phyloP scores from a whole-genome alignment of 345 rosid genomes.

The Diplotaxis tenuifolia region DNA sequence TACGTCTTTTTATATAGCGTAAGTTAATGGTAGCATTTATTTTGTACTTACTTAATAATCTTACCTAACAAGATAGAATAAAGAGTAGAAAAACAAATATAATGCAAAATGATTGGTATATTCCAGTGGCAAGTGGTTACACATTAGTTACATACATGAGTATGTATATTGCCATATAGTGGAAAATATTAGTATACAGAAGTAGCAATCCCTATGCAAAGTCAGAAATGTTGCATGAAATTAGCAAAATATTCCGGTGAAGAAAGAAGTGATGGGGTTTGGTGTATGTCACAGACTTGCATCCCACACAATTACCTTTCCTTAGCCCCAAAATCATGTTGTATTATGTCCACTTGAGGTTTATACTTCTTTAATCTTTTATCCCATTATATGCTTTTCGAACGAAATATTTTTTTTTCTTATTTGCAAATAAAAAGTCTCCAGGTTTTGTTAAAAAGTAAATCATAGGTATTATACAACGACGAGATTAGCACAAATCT shows the following conservation, averaged over 20 bases:
- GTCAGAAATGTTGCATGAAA: constrained; percentile 34
- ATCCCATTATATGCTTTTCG: not conserved
- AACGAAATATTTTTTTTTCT: not conserved
- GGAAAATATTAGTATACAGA: not conserved
- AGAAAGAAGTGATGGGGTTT: constrained; percentile 19
- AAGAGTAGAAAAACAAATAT: not conserved
- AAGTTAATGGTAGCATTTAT: constrained; percentile 9
- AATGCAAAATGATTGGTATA: constrained; percentile 6
- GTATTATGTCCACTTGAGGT: constrained; percentile 26
- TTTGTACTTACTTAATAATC: not conserved
- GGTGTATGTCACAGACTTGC: constrained; percentile 31
- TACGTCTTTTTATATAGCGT: not conserved
- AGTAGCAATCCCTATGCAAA: constrained; percentile 36
- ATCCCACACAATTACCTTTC: constrained; percentile 27
- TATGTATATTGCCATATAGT: constrained; percentile 5
- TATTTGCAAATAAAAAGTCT: not conserved
- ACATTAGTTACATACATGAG: constrained; percentile 8
- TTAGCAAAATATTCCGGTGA: constrained; percentile 35
- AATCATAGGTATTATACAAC: not conserved
- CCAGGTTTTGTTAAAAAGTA: not conserved
- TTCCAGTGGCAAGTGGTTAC: constrained; percentile 26
- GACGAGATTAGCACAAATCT: not conserved
- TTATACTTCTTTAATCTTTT: not conserved
- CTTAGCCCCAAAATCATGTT: constrained; percentile 14
- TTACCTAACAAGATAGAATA: not conserved